Base-by-base conservation (phyloP, 2,329 filamentous ascomycete species). In the Phyllosticta capitalensis region DNA sequence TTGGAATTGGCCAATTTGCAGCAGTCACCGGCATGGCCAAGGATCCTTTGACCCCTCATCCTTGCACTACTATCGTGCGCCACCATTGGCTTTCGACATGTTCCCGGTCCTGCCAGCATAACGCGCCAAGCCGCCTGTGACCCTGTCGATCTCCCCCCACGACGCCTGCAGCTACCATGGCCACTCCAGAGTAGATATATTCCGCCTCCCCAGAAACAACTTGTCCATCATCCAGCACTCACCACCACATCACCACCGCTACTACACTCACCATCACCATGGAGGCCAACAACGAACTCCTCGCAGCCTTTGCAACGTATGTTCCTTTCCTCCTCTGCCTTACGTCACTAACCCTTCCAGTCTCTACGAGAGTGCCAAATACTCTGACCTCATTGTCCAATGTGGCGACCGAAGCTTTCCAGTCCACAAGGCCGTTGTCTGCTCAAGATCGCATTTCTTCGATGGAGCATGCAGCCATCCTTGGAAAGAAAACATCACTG, bases 341-440 rank as follows among this genome's bases (percentile, higher is more conserved):
- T 52, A 53, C 38, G 30, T 21, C 49, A 66, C 67, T 71, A 69
- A 68, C 67, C 69, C 63, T 45, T 53, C 30, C 65, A 69, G 74
- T 71, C 65, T 74, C 9, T 69, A 70, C 64, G 66, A 72, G 66
- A 64, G 64, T 33, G 69, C 69, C 61, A 72, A 72, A 65, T 80
- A 78, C 66, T 77, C 76, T 59, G 78, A 80, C 67, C 71, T 80
- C 63, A 79, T 75, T 54, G 72, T 80, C 65, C 69, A 69, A 55
- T 78, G 74, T 70, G 75, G 76, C 61, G 66, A 67, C 61, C 72
- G 72, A 68, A 74, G 72, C 71, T 79, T 76, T 69, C 68, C 67
- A 26, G 76, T 78, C 10, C 78, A 80, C 65, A 73, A 74, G 63
- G 76, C 75, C 5, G 74, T 79, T 51, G 67, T 80, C 54, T 79